Evolutionary conservation across 257 asterid genomes (phyloP).

Genomic region (Scutellaria galericulata): DNA sequence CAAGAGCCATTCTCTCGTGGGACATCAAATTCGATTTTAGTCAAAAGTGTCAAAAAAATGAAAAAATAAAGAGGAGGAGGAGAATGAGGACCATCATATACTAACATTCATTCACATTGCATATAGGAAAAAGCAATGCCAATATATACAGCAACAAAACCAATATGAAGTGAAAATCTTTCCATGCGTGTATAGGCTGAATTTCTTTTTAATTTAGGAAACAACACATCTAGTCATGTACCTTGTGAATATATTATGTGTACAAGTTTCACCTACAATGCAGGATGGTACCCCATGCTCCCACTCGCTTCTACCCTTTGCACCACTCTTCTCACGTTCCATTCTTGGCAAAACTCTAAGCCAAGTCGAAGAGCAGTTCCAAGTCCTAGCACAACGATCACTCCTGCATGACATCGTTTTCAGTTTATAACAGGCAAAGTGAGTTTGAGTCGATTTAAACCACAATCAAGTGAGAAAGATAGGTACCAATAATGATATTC

Average conservation of each 20-base stretch:
- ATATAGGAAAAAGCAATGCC: neutral
- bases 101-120: neutral
- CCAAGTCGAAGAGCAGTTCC: conserved; percentile 82
- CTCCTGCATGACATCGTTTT: conserved; percentile 52
- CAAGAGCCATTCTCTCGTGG: too few relatives aligned
- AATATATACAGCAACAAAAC: neutral
- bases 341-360: conserved; percentile 74
- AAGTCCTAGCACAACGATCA: conserved; percentile 77
- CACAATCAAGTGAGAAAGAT: neutral
- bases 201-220: conserved; percentile 11
- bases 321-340: conserved; percentile 70
- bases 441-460: conserved; percentile 5
- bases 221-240: conserved; percentile 28
- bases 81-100: neutral
- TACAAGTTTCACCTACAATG: conserved; percentile 45
- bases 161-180: neutral
- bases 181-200: neutral
- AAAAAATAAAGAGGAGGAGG: too few relatives aligned
- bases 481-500: conserved; percentile 74
- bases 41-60: too few relatives aligned
- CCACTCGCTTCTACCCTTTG: conserved; percentile 74
- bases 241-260: conserved; percentile 3
- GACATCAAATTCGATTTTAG: too few relatives aligned
- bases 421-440: neutral
- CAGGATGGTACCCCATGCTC: conserved; percentile 62